Base-by-base conservation (phyloP, 331 rosid species). In the Malus hybrid region DNA sequence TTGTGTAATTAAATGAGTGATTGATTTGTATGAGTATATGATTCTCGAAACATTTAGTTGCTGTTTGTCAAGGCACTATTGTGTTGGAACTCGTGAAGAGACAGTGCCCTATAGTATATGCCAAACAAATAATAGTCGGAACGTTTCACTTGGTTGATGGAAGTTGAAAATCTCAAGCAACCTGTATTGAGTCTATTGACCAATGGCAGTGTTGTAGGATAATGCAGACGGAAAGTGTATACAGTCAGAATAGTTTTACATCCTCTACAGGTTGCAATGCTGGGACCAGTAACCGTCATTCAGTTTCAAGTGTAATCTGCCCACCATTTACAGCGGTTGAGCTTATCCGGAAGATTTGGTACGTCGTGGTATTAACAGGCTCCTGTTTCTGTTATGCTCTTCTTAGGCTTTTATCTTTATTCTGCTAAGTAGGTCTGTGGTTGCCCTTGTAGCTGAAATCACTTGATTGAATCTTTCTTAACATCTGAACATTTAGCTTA, bases 321-420 rank as follows among this genome's bases (percentile, higher is more conserved):
- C 97, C 97, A 42, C 90, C 91, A 71, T 91, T 89, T 86, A 14
- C 86, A 76, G 94, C 88, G 1, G 89, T 88, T 57, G 98, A 93
- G 87, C 90, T 82, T 76, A 87, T 94, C 83, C 91, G 96, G 98
- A 93, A 83, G 93, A 74, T 82, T 69, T 89, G 97, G 98, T 93
- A 87, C 68, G 87, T 75, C 48, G 54, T 69, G 67, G 55, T 62
- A 14, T 50, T 50, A 50, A 50, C n/a, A 50, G 56, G 56, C 1
- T 48, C 54, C 54, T 48, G n/a, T 50, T 50, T 50, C 56, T 16
- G n/a, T 50, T 3, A 16, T 16, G 16, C 56, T 50, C 56, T 50
- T 2, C 24, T 24, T 24, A 50, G 56, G n/a, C 56, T 15, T 50
- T 16, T 50, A 50, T 50, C 56, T 50, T 16, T 50, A 6, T 50